Base-by-base conservation (phyloP, 179 eudicot species). In the Camellia oleifera region DNA sequence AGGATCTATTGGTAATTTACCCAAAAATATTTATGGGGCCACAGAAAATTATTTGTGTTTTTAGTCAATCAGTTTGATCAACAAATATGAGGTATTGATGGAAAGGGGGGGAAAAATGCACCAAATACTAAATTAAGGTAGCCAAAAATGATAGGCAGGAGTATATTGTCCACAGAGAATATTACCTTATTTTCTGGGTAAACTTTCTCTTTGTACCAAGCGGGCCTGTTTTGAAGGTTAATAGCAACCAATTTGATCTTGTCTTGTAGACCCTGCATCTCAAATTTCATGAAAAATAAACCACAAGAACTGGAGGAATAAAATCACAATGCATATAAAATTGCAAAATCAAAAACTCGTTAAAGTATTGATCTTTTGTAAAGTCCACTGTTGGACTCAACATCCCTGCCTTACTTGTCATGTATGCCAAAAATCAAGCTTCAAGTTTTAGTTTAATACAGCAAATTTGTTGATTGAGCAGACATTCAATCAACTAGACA, bases 161-260 rank as follows among this genome's bases (percentile, higher is more conserved):
- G 52, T 48, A 70, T 57, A 15, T 42, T 7, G 80, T 26, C 0
- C 9, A 17, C 5, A 40, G 13, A 77, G 71, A 40, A 32, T 40
- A 52, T 46, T 17, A 92, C 97, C 97, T 90, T 93, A 74, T 86
- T 82, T 82, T 86, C 87, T 4, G 94, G 89, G 80, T 92, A 89
- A 32, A 93, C 93, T 79, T 89, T 90, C 85, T 90, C 92, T 83
- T 87, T 91, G 88, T 93, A 93, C 98, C 97, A 93, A 69, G 79
- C 82, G 65, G 98, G 98, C 58, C 86, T 88, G 82, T 89, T 85
- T 58, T 67, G 80, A 56, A 93, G 87, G 80, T 81, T 80, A 74
- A 93, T 92, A 3, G 92, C 82, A 48, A 93, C 92, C 75, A 93
- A 63, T 72, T 92, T 78, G 81, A 93, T 92, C 80, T 89, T 72